Evolutionary conservation across 306 rosid genomes (phyloP).

Genomic region (Lupinus albus): DNA sequence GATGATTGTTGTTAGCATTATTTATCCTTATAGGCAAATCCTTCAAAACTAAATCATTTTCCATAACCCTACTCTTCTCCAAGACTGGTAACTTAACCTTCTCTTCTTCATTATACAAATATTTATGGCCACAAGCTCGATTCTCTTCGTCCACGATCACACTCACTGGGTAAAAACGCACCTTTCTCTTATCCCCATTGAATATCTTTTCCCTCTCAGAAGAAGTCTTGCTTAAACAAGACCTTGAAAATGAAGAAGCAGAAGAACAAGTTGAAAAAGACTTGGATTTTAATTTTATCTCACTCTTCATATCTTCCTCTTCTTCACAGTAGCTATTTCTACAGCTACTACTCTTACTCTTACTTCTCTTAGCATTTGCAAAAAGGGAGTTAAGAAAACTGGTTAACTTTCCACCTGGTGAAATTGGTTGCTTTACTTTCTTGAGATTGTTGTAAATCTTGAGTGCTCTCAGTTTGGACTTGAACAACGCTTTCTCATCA

Average conservation of each 20-base stretch:
- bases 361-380: conserved; percentile 43
- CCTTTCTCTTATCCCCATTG: conserved; percentile 58
- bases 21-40: conserved; percentile 32
- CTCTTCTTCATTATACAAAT: conserved; percentile 28
- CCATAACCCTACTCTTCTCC: conserved; percentile 49
- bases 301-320: conserved; percentile 16
- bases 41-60: conserved; percentile 44
- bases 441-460: conserved; percentile 77
- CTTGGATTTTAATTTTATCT: conserved; percentile 41
- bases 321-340: conserved; percentile 30
- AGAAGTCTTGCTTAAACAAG: conserved; percentile 73
- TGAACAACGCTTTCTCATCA: conserved; percentile 46
- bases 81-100: conserved; percentile 9
- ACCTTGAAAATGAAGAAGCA: conserved; percentile 69
- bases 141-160: conserved; percentile 65
- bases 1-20: neutral
- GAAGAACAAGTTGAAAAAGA: conserved; percentile 63
- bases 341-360: neutral
- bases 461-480: conserved; percentile 71
- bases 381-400: conserved; percentile 80
- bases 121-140: neutral
- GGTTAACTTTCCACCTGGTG: conserved; percentile 77
- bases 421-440: conserved; percentile 87
- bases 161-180: conserved; percentile 71
- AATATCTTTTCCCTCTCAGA: conserved; percentile 48